Evolutionary conservation across 2,329 filamentous ascomycete genomes (phyloP).

Genomic region (Didymella arachidicola): DNA sequence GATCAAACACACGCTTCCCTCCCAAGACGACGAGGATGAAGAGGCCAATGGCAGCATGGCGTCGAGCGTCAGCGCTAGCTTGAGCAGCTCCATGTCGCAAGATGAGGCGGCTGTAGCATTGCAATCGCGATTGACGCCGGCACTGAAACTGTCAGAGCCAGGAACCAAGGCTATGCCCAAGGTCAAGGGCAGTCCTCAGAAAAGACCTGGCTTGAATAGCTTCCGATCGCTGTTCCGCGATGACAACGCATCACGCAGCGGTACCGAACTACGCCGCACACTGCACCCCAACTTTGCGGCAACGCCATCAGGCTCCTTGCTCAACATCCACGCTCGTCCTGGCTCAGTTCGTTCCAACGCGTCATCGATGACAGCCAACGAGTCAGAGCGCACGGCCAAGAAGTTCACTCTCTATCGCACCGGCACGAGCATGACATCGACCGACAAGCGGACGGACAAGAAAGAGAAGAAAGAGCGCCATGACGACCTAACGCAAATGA

Average conservation of each 20-base stretch:
- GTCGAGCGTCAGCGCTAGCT: slow-evolving; percentile 27
- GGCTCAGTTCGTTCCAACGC: slow-evolving; percentile 40
- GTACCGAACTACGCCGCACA: slow-evolving; percentile 41
- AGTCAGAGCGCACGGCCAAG: slow-evolving; percentile 48
- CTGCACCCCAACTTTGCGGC: slow-evolving; percentile 42
- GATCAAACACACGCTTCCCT: slow-evolving; percentile 60
- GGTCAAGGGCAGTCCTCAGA: slow-evolving; percentile 31
- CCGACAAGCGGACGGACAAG: slow-evolving; percentile 54
- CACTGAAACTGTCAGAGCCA: slow-evolving; percentile 66
- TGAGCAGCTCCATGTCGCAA: slow-evolving; percentile 31
- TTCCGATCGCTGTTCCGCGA: slow-evolving; percentile 48
- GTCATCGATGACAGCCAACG: slow-evolving; percentile 34
- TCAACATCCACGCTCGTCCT: slow-evolving; percentile 37
- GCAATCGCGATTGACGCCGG: slow-evolving; percentile 83
- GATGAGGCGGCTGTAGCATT: slow-evolving; percentile 71
- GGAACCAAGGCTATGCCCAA: slow-evolving; percentile 44
- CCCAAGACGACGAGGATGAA: slow-evolving; percentile 59
- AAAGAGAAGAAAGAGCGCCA: slow-evolving; percentile 67
- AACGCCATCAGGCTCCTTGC: slow-evolving; percentile 20
- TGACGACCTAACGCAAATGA: slow-evolving; percentile 97
- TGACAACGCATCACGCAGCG: slow-evolving; percentile 37
- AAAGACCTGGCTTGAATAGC: slow-evolving; percentile 41
- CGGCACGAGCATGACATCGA: slow-evolving; percentile 48
- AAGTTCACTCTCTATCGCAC: slow-evolving; percentile 50
- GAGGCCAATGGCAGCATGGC: slow-evolving; percentile 48